A percentile compares a stretch with the other conserved stretches of the same genome.
phyloP scores from a whole-genome alignment of 768 basidiomycete species.

The Leccinum uliginosum region DNA sequence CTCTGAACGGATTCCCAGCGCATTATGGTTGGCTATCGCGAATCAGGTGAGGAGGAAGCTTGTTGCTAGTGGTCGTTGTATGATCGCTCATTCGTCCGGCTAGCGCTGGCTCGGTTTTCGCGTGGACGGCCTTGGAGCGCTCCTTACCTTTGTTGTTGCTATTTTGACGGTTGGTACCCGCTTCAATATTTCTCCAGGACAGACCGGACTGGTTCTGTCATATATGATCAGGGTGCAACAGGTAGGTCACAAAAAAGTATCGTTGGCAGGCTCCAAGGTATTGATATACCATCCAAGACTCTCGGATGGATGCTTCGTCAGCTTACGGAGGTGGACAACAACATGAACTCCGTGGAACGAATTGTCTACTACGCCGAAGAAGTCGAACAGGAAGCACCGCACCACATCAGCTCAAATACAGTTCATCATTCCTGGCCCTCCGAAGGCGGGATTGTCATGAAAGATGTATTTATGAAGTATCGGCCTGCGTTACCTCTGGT shows the following conservation, averaged over 20 bases:
- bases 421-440: slow-evolving; percentile 70
- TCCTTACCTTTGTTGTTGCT: slow-evolving; percentile 73
- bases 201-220: slow-evolving; percentile 72
- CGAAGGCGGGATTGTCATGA: slow-evolving; percentile 68
- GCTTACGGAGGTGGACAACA: slow-evolving; percentile 83
- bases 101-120: slow-evolving; percentile 85
- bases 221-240: slow-evolving; percentile 81
- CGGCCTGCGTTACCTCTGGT: slow-evolving; percentile 86
- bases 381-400: slow-evolving; percentile 79
- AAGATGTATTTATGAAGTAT: slow-evolving; percentile 74
- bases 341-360: slow-evolving; percentile 90
- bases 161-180: slow-evolving; percentile 74
- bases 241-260: slow-evolving; percentile 32
- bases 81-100: not conserved
- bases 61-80: not conserved
- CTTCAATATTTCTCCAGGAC: slow-evolving; percentile 70
- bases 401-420: slow-evolving; percentile 56
- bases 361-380: slow-evolving; percentile 76
- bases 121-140: slow-evolving; percentile 75
- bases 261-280: not conserved
- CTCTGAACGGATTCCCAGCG: slow-evolving; percentile 33
- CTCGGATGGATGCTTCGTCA: slow-evolving; percentile 78
- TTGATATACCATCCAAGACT: slow-evolving; percentile 31
- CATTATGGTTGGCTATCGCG: slow-evolving; percentile 82
- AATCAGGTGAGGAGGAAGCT: slow-evolving; percentile 54